Percentiles rank a stretch among this genome's conserved stretches.
phyloP scores from a whole-genome alignment of 73 alveolate genomes.

The Paramecium primaurelia region DNA sequence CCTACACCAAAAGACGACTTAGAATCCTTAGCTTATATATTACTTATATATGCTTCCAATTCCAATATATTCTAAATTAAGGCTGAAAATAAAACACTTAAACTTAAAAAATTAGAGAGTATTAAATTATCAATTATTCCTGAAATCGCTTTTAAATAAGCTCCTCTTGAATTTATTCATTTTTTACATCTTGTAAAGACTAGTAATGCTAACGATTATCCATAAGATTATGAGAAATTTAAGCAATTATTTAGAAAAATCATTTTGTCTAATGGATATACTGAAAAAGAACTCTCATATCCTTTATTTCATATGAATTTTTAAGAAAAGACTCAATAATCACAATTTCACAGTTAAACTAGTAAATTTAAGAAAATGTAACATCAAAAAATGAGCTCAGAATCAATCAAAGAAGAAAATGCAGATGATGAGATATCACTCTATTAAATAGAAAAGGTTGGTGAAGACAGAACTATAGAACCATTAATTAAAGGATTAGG shows the following conservation, averaged over 20 bases:
- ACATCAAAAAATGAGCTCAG: constrained; percentile 18
- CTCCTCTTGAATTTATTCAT: constrained; percentile 12
- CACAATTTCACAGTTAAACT: not conserved
- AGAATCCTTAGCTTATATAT: constrained; percentile 34
- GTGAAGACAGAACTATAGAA: not conserved
- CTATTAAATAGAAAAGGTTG: not conserved
- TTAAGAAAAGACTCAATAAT: not conserved
- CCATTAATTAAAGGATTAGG: not conserved
- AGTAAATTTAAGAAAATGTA: not conserved
- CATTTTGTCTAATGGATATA: not conserved
- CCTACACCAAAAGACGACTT: constrained; percentile 45
- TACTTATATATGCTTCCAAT: not conserved
- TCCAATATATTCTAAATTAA: not conserved
- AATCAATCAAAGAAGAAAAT: not conserved
- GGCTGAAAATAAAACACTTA: not conserved
- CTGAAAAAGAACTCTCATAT: not conserved
- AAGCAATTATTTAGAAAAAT: not conserved
- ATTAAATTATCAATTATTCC: not conserved
- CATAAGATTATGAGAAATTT: constrained; percentile 15
- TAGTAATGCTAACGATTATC: not conserved
- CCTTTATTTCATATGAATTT: not conserved
- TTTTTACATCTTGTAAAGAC: not conserved
- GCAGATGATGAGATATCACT: not conserved
- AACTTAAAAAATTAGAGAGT: not conserved
- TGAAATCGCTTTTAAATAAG: not conserved